Conservation (phyloP, 441 rosid genomes). For the Mallotus repandus region DNA sequence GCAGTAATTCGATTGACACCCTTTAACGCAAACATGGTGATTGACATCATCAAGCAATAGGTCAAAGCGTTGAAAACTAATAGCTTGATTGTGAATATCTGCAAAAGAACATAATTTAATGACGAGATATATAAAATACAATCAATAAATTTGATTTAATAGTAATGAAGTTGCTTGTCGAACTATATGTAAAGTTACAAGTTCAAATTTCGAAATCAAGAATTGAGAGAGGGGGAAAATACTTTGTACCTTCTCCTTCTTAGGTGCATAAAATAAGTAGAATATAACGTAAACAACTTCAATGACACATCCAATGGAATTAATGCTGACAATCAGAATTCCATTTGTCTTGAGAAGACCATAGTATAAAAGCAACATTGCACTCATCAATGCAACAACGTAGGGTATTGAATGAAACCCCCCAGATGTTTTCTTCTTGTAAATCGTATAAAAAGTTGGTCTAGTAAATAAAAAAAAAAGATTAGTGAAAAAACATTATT, state of each 20-base stretch:
- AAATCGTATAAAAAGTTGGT: conserved; percentile 64
- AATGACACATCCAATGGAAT: conserved; percentile 53
- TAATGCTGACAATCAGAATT: conserved; percentile 52
- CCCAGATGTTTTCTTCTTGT: conserved; percentile 60
- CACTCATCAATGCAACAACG: conserved; percentile 53
- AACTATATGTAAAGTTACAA: too few relatives aligned
- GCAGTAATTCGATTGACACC: too few relatives aligned
- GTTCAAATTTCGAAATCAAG: too few relatives aligned
- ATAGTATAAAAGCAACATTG: conserved; percentile 58
- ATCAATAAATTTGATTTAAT: too few relatives aligned
- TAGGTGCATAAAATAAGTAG: conserved; percentile 52
- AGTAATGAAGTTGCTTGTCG: too few relatives aligned
- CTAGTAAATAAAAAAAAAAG: conserved; percentile 24
- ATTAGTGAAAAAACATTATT: background rate
- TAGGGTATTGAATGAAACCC: conserved; percentile 78
- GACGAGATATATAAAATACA: too few relatives aligned
- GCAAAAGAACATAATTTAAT: too few relatives aligned
- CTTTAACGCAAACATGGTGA: too few relatives aligned
- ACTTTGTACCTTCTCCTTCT: conserved; percentile 44
- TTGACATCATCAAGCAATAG: too few relatives aligned
- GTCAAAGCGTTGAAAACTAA: too few relatives aligned
- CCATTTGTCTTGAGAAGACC: conserved; percentile 59
- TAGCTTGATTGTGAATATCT: too few relatives aligned
- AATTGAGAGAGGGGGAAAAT: too few relatives aligned
- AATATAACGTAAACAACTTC: conserved; percentile 50